Conservation (phyloP, 2,329 filamentous ascomycete species). For the Colletotrichum cordylinicola region DNA sequence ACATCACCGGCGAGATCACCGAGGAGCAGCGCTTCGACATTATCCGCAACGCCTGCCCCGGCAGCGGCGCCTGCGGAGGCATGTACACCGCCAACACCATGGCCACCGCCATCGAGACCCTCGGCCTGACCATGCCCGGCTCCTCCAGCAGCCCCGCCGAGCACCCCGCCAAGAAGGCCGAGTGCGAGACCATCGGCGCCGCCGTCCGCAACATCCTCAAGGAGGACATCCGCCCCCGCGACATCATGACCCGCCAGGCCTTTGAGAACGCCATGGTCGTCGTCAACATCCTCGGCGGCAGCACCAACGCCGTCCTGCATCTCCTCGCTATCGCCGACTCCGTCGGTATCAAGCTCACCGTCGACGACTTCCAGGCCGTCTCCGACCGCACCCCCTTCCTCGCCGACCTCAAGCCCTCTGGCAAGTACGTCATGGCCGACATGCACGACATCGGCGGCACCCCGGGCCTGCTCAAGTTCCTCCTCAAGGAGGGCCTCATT, state of each 20-base stretch:
- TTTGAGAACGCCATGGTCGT: constrained; percentile 88
- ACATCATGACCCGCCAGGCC: constrained; percentile 80
- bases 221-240: constrained; percentile 78
- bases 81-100: constrained; percentile 97
- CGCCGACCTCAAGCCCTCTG: constrained; percentile 83
- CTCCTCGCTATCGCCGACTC: constrained; percentile 84
- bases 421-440: constrained; percentile 86
- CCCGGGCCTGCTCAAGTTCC: constrained; percentile 84
- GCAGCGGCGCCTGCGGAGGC: constrained; percentile 74
- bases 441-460: constrained; percentile 87
- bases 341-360: constrained; percentile 80
- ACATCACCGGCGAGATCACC: constrained; percentile 87
- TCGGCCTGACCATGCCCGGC: constrained; percentile 85
- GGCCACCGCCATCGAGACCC: constrained; percentile 90
- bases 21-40: constrained; percentile 95
- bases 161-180: constrained; percentile 71
- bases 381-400: constrained; percentile 81
- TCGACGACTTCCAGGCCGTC: constrained; percentile 86
- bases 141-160: constrained; percentile 83
- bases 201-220: constrained; percentile 78
- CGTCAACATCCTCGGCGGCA: constrained; percentile 82
- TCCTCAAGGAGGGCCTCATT: constrained; percentile 82
- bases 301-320: constrained; percentile 86
- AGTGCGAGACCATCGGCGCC: constrained; percentile 74
- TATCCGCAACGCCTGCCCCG: constrained; percentile 84